These are phyloP conservation scores for Zea luxurians DNA, from an alignment of 176 grass and related monocot species.

Conservation along the genomic window DNA sequence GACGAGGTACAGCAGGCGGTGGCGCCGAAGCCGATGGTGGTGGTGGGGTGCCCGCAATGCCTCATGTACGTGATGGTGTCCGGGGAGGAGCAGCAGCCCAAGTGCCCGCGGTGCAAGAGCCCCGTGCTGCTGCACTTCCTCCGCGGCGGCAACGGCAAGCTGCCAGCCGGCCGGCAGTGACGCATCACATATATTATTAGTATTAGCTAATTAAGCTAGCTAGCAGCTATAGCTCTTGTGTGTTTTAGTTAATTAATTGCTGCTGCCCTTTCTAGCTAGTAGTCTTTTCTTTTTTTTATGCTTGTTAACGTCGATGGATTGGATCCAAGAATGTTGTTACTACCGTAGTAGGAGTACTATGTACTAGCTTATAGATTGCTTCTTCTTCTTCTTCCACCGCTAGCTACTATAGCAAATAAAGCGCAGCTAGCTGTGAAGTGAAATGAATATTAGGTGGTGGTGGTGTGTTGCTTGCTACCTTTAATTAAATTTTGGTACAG, in stretches of 20 bases:
- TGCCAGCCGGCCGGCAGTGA: background rate
- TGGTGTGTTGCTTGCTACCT: background rate
- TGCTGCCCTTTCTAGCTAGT: too few species aligned
- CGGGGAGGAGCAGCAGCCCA: constrained; percentile 55
- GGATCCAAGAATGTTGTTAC: too few species aligned
- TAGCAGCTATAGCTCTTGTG: background rate
- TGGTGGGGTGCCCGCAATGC: constrained; percentile 68
- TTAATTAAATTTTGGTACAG: background rate
- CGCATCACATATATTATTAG: background rate
- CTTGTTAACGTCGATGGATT: too few species aligned
- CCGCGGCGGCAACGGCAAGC: background rate
- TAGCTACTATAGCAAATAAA: too few species aligned
- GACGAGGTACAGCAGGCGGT: constrained; percentile 23
- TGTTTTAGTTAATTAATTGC: too few species aligned
- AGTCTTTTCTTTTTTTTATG: too few species aligned
- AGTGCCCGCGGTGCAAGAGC: constrained; percentile 72
- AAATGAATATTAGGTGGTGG: background rate
- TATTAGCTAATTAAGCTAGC: background rate
- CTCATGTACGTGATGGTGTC: constrained; percentile 84
- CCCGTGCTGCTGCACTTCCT: constrained; percentile 60
- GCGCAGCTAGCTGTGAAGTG: too few species aligned
- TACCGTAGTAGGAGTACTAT: too few species aligned
- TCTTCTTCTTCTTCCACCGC: background rate
- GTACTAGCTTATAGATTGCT: too few species aligned
- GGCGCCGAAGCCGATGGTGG: constrained; percentile 54